Conservation (phyloP, 306 rosid species). For the Myrica gale region DNA sequence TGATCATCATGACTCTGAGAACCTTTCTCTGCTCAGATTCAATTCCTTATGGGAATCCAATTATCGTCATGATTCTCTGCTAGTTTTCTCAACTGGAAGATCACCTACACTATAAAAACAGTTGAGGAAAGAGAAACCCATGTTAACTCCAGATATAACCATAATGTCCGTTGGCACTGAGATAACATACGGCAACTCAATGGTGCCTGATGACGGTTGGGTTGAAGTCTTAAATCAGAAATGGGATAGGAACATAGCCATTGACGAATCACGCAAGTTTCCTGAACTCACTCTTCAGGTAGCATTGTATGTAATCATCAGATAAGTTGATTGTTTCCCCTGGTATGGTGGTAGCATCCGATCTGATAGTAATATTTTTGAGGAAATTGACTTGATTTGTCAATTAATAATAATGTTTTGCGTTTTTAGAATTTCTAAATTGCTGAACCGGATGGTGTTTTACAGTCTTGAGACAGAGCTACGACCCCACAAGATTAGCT, state of each 20-base stretch:
- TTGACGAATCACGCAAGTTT: conserved; percentile 72
- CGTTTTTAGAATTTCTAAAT: conserved; percentile 19
- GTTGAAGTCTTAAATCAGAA: conserved; percentile 68
- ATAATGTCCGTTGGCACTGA: conserved; percentile 98
- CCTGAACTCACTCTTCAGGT: conserved; percentile 87
- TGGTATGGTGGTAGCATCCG: conserved; percentile 6
- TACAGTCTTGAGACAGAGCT: conserved; percentile 89
- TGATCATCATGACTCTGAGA: conserved; percentile 89
- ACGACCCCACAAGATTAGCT: conserved; percentile 89
- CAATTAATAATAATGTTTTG: conserved; percentile 2
- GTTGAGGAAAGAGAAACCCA: conserved; percentile 88
- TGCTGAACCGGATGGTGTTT: conserved; percentile 17
- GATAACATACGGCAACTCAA: conserved; percentile 77
- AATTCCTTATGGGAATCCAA: conserved; percentile 88
- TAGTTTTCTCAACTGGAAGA: conserved; percentile 94
- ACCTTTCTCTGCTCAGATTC: conserved; percentile 72
- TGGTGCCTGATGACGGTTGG: conserved; percentile 95
- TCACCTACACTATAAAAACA: conserved; percentile 83
- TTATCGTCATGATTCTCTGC: conserved; percentile 81
- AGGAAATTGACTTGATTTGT: conserved; percentile 6
- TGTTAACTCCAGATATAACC: conserved; percentile 92
- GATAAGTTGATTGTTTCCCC: conserved; percentile 16
- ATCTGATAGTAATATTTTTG: background rate
- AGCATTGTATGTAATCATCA: conserved; percentile 9
- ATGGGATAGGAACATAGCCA: conserved; percentile 73